These are phyloP conservation scores for Dictyostelium brefeldianum DNA, from an alignment of 78 protist genomes.

Conservation along the genomic window DNA sequence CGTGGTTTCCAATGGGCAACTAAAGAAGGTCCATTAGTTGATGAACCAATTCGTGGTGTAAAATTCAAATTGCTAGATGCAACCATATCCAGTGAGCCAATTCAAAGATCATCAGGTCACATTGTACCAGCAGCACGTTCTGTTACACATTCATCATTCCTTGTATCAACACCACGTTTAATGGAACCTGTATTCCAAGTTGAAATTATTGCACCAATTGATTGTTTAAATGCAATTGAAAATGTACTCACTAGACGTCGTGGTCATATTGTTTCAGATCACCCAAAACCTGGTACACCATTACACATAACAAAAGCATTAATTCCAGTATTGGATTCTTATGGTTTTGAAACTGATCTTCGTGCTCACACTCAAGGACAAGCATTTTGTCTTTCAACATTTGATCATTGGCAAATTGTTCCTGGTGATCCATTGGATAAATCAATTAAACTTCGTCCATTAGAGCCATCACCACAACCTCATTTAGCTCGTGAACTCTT, in stretches of 20 bases:
- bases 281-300: conserved; percentile 97
- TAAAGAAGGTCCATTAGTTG: conserved; percentile 97
- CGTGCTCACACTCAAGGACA: conserved; percentile 93
- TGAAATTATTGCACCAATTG: conserved; percentile 96
- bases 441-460: conserved; percentile 91
- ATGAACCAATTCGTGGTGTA: conserved; percentile 94
- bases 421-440: conserved; percentile 99
- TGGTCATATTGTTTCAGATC: conserved; percentile 89
- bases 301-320: conserved; percentile 88
- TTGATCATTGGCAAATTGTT: conserved; percentile 98
- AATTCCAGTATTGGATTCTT: conserved; percentile 98
- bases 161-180: conserved; percentile 97
- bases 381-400: conserved; percentile 94
- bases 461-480: conserved; percentile 92
- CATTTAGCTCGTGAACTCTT: conserved; percentile 99
- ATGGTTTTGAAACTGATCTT: conserved; percentile 99
- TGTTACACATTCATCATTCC: conserved; percentile 92
- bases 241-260: conserved; percentile 93
- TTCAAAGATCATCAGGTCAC: conserved; percentile 92
- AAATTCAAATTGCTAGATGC: conserved; percentile 94
- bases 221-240: conserved; percentile 94
- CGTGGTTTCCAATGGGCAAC: conserved; percentile 99
- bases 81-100: conserved; percentile 83
- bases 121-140: conserved; percentile 97
- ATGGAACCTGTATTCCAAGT: conserved; percentile 98